Evolutionary conservation across 148 eudicot genomes (phyloP).

Genomic region (Vaccinium darrowii): DNA sequence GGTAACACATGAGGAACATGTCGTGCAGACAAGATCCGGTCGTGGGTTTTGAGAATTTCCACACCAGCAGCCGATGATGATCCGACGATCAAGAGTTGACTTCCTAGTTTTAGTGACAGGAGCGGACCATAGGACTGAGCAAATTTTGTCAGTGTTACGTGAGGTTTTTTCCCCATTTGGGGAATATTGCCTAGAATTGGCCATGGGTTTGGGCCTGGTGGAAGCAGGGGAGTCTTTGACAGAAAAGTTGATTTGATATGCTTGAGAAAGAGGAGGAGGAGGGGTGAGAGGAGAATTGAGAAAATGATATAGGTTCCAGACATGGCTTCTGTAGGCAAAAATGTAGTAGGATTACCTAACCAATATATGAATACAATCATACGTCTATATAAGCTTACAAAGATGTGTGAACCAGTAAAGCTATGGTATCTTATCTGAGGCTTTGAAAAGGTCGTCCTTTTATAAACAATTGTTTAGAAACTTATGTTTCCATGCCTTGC

Average conservation of each 20-base stretch:
- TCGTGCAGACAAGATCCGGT: conserved; percentile 16
- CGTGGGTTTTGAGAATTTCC: conserved; percentile 14
- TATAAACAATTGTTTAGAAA: no score
- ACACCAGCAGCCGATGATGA: background rate
- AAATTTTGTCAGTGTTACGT: background rate
- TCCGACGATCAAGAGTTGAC: background rate
- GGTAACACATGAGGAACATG: background rate
- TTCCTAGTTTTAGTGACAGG: background rate
- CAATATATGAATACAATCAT: no score
- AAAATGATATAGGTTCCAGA: background rate
- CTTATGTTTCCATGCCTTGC: no score
- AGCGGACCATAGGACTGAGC: conserved; percentile 13
- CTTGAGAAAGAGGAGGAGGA: background rate
- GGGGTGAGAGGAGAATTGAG: background rate
- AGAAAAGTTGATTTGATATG: background rate
- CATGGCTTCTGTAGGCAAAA: background rate
- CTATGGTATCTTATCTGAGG: no score
- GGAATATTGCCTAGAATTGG: background rate
- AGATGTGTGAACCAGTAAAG: no score
- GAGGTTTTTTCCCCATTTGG: conserved; percentile 5
- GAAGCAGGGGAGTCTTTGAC: background rate
- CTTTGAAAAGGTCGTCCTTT: no score
- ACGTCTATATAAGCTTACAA: no score
- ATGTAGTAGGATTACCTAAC: no score
- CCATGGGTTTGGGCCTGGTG: conserved; percentile 15